Conservation (phyloP, 495 filamentous ascomycete genomes). For the Penicillium maclennaniae region DNA sequence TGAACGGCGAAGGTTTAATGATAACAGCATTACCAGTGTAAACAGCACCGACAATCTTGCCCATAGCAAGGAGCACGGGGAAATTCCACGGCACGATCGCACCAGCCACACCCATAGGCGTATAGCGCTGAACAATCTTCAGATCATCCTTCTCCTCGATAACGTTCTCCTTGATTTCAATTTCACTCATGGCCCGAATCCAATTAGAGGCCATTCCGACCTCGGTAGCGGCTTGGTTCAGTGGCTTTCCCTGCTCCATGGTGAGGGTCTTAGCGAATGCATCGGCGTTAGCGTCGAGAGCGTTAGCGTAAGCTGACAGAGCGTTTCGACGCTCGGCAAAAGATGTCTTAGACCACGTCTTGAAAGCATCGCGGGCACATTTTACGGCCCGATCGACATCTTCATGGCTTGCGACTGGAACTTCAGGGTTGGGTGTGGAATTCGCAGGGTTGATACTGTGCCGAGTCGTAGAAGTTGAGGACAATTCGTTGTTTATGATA, state of each 20-base stretch:
- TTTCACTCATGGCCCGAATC: constrained; percentile 17
- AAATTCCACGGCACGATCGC: constrained; percentile 64
- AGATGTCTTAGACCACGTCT: constrained; percentile 46
- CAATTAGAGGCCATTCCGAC: constrained; percentile 23
- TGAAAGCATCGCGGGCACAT: constrained; percentile 46
- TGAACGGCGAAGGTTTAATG: constrained; percentile 60
- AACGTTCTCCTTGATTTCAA: constrained; percentile 25
- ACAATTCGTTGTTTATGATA: constrained; percentile 37
- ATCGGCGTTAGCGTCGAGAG: constrained; percentile 38
- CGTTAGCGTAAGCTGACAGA: constrained; percentile 50
- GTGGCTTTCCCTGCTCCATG: constrained; percentile 57
- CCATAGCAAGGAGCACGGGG: constrained; percentile 53
- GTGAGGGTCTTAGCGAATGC: constrained; percentile 49
- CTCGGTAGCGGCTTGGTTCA: constrained; percentile 24
- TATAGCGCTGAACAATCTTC: constrained; percentile 49
- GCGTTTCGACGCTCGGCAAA: constrained; percentile 53
- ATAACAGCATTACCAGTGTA: constrained; percentile 57
- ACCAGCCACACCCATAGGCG: constrained; percentile 54
- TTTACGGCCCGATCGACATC: constrained; percentile 54
- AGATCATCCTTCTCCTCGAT: constrained; percentile 48
- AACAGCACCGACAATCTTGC: constrained; percentile 54
- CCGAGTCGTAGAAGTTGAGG: constrained; percentile 23
- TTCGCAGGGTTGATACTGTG: constrained; percentile 51
- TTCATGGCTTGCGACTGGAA: constrained; percentile 48
- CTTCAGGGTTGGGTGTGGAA: constrained; percentile 46